Evolutionary conservation across 2,329 filamentous ascomycete genomes (phyloP), one percentile per base, ranked within the genome.

Genomic region (Microdochium nivale): DNA sequence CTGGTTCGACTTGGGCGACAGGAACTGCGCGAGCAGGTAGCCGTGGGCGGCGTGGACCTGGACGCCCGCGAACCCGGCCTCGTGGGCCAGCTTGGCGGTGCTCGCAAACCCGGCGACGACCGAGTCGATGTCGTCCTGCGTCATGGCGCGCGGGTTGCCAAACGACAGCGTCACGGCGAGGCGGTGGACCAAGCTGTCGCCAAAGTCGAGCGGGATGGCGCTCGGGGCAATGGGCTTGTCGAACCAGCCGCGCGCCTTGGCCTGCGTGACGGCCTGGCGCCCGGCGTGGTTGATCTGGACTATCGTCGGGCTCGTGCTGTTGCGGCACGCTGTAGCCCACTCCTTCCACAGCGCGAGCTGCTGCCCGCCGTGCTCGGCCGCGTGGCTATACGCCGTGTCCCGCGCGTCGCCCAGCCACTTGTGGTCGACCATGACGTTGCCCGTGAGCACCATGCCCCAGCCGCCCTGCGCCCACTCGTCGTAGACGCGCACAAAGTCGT

Each of bases 51-150:
- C 74, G 57, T 76, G 71, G 19, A 72, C 65, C 59, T 89, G 85
- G 52, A 90, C 81, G 10, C 81, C 83, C 60, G 92, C 87, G 44
- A 85, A 84, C 0, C 88, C 87, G 3, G 77, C 79, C 14, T 80
- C 65, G 3, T 88, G 62, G 0, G 86, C 78, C 25, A 80, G 74
- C 54, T 75, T 74, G 1, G 77, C 73, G 1, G 78, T 76, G 0
- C 71, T 73, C 1, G 75, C 77, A 63, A 78, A 90, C 0, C 81
- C 80, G 0, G 62, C 64, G 65, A 89, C 86, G 54, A 83, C 74
- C 2, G 75, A 64, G 57, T 79, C 71, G 51, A 91, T 91, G 21
- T 89, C 86, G 1, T 77, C 69, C 49, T 80, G 72, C 0, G 78
- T 85, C 76, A 91, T 79, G 25, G 75, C 83, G 50, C 78, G 79